These are phyloP conservation scores for Croton setiger DNA, from an alignment of 441 rosid species.

Conservation along the genomic window DNA sequence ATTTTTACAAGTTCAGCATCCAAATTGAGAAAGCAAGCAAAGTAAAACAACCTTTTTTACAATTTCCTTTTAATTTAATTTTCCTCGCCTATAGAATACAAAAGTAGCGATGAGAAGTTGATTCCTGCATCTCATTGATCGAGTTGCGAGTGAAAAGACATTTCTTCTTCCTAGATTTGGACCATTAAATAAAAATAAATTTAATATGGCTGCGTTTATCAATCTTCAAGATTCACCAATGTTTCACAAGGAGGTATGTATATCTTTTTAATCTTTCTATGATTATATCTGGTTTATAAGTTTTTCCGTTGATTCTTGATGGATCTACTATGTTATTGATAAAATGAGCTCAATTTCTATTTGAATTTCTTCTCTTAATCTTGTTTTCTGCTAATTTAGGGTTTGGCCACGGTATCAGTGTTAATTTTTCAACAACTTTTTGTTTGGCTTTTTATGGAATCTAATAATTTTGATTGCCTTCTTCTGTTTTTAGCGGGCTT, in stretches of 20 bases:
- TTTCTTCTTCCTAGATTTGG: too few relatives aligned
- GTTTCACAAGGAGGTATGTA: slow-evolving; percentile 74
- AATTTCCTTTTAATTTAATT: too few relatives aligned
- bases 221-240: slow-evolving; percentile 89
- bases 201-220: slow-evolving; percentile 54
- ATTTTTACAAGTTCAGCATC: too few relatives aligned
- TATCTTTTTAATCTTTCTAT: not conserved
- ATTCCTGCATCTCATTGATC: too few relatives aligned
- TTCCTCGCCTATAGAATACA: too few relatives aligned
- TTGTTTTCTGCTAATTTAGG: not conserved
- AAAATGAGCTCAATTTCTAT: not conserved
- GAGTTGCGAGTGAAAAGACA: too few relatives aligned
- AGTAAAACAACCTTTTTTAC: too few relatives aligned
- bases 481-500: not conserved
- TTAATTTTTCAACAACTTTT: not conserved
- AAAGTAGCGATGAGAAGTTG: too few relatives aligned
- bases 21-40: too few relatives aligned
- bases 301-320: slow-evolving; percentile 3
- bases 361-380: not conserved
- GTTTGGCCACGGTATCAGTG: not conserved
- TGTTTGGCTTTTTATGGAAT: not conserved
- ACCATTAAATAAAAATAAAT: not conserved
- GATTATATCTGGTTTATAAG: not conserved
- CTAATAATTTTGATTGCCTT: not conserved
- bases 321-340: not conserved